Evolutionary conservation across 257 asterid species (phyloP), one percentile per base, ranked within the genome.

Genomic region (Lithospermum erythrorhizon): DNA sequence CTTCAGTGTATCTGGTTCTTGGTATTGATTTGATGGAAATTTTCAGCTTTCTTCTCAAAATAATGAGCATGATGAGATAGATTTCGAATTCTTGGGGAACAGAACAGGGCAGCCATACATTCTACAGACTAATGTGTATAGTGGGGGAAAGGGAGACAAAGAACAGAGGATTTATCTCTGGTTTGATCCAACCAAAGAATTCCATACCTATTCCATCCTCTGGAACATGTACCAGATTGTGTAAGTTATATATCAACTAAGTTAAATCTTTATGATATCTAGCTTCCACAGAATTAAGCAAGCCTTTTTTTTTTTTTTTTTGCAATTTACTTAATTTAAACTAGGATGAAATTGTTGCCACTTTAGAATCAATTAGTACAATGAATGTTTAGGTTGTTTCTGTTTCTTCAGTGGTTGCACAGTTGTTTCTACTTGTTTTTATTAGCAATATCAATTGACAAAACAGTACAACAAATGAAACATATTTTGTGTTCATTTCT

Each of bases 51-150:
- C 95, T 61, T 82, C 95, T 1, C 90, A 87, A 70, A 87, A 75
- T 75, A 68, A 75, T 4, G 94, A 80, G 83, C 94, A 87, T 30
- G 95, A 87, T 48, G 95, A 87, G 71, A 84, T 87, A 68, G 95
- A 87, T 53, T 87, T 87, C 23, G 94, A 87, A 79, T 87, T 87
- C 79, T 73, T 87, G 87, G 95, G 95, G 53, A 87, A 87, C 73
- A 84, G 87, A 65, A 79, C 77, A 14, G 95, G 95, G 63, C 82
- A 84, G 45, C 95, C 95, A 10, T 87, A 87, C 78, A 82, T 87
- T 2, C 58, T 87, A 65, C 95, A 87, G 78, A 87, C 95, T 7
- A 87, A 87, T 76, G 85, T 87, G 1, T 87, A 66, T 77, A 74
- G 90, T 0, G 95, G 95, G 3, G 95, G 95, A 1, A 81, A 72